Base-by-base conservation (phyloP, 768 basidiomycete genomes). In the Boletellus emodensis region DNA sequence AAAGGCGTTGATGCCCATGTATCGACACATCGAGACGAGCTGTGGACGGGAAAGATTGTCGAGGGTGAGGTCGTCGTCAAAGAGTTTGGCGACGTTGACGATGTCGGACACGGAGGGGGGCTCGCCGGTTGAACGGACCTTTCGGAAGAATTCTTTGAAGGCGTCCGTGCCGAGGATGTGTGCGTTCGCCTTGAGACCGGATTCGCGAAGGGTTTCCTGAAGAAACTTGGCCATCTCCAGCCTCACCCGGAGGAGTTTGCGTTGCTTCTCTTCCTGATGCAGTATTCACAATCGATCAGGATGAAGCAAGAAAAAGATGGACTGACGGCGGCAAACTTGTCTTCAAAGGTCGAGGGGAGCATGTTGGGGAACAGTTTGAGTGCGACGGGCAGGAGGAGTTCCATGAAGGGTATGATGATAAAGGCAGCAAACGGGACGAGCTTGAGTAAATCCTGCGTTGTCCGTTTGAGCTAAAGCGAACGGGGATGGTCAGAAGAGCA, bases 181-280 rank as follows among this genome's bases (percentile, higher is more conserved):
- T 17, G 87, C 84, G 53, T 90, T 91, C 9, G 91, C 91, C 67
- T 90, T 94, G 52, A 97, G 76, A 35, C 92, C 93, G 2, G 89
- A 92, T 72, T 97, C 96, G 35, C 91, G 83, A 40, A 99, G 80
- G 0, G 96, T 98, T 69, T 99, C 96, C 61, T 97, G 95, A 22
- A 99, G 77, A 77, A 98, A 99, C 65, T 99, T 98, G 61, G 96
- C 96, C 95, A 97, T 98, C 67, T 96, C 94, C 33, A 99, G 77
- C 51, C 95, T 81, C 24, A 96, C 92, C 51, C 93, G 85, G 40
- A 99, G 84, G 3, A 97, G 78, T 65, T 97, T 98, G 60, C 95
- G 85, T 62, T 95, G 83, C 68, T 99, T 99, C 72, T 98, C 96
- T 69, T 96, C 92, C 91, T 96, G 45, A 20, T 4, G 12, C 22